phyloP scores from a whole-genome alignment of 148 eudicot genomes.

The Chenopodium formosanum region DNA sequence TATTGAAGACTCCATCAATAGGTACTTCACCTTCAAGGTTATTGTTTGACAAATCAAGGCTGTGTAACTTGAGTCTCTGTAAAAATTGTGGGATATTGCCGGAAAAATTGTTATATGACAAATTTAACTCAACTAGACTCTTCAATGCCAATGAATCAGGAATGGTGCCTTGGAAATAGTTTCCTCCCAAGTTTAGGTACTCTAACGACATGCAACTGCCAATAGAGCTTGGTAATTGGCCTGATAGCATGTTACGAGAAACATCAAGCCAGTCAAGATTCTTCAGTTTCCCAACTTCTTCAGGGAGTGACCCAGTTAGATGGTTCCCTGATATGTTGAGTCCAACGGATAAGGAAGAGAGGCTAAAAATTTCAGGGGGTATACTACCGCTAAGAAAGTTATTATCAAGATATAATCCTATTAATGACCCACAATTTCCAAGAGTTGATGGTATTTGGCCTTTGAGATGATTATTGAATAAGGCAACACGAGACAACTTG shows the following conservation, averaged over 20 bases:
- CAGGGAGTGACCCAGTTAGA: conserved; percentile 30
- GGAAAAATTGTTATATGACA: conserved; percentile 27
- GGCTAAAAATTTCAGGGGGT: conserved; percentile 27
- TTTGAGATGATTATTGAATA: conserved; percentile 20
- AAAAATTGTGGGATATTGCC: conserved; percentile 36
- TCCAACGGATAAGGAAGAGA: background rate
- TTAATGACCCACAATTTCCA: conserved; percentile 27
- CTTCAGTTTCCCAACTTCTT: conserved; percentile 24
- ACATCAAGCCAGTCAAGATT: conserved; percentile 20
- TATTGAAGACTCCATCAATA: conserved; percentile 29
- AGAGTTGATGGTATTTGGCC: conserved; percentile 36
- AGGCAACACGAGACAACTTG: background rate
- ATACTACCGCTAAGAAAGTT: conserved; percentile 30
- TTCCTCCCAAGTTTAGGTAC: conserved; percentile 15
- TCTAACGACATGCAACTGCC: conserved; percentile 26
- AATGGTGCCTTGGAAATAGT: conserved; percentile 34
- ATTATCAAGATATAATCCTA: conserved; percentile 15
- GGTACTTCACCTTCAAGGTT: conserved; percentile 44
- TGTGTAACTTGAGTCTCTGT: background rate
- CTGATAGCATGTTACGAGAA: conserved; percentile 29
- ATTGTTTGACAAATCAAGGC: conserved; percentile 33
- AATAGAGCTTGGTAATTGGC: conserved; percentile 31
- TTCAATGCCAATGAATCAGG: conserved; percentile 24
- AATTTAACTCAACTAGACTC: conserved; percentile 18
- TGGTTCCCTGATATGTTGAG: conserved; percentile 23